Conservation (phyloP, 106 monocot species). For the Chionographis japonica region DNA sequence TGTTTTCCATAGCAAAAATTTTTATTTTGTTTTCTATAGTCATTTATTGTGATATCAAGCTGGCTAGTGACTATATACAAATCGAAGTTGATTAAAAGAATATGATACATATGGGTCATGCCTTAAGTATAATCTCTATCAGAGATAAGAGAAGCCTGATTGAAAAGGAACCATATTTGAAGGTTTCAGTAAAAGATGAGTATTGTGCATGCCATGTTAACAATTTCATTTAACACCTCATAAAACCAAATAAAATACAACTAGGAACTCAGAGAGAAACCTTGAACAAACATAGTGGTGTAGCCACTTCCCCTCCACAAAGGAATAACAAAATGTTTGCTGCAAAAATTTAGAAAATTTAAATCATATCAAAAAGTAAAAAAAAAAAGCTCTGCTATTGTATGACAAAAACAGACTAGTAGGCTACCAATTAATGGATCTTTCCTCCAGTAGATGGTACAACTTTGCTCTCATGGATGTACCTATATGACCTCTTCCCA, state of each 20-base stretch:
- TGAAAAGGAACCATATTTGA: background rate
- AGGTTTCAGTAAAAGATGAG: background rate
- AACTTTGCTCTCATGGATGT: slow-evolving; percentile 78
- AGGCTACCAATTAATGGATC: slow-evolving; percentile 67
- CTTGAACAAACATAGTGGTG: slow-evolving; percentile 90
- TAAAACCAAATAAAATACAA: too few species aligned
- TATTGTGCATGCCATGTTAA: too few species aligned
- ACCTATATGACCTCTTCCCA: slow-evolving; percentile 94
- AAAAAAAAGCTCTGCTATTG: background rate
- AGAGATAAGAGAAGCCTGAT: too few species aligned
- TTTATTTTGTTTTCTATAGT: too few species aligned
- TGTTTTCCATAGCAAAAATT: too few species aligned
- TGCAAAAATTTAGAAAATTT: slow-evolving; percentile 24
- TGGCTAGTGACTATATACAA: background rate
- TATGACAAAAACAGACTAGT: background rate
- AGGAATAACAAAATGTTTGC: slow-evolving; percentile 89
- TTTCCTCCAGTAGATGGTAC: slow-evolving; percentile 70
- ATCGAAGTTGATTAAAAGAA: background rate
- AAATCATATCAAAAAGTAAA: background rate
- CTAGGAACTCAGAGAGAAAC: slow-evolving; percentile 20
- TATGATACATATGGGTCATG: background rate
- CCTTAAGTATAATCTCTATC: too few species aligned
- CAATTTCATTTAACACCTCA: too few species aligned
- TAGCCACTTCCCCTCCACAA: slow-evolving; percentile 88
- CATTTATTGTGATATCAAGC: too few species aligned